phyloP scores from a whole-genome alignment of 2,329 filamentous ascomycete species.

The Colletotrichum gigasporum region DNA sequence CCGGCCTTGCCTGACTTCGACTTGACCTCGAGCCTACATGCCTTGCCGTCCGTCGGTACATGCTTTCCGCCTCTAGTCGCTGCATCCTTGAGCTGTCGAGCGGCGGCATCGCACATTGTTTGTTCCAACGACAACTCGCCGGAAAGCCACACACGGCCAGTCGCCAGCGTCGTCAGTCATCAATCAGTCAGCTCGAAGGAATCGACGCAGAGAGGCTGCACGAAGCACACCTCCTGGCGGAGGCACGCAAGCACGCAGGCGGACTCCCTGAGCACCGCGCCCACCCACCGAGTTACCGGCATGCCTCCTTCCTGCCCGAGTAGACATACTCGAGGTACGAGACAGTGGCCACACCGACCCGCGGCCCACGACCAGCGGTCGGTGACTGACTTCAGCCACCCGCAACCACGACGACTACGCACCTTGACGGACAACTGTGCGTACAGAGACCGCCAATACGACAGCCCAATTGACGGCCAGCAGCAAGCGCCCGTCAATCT shows the following conservation, averaged over 20 bases:
- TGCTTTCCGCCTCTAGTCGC: not conserved
- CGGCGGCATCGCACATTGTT: slow-evolving; percentile 17
- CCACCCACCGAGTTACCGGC: too few species aligned
- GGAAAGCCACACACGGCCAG: too few species aligned
- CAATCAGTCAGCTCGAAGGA: too few species aligned
- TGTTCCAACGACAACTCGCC: slow-evolving; percentile 26
- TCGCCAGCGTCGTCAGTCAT: too few species aligned
- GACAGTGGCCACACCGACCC: not conserved
- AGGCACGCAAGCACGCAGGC: too few species aligned
- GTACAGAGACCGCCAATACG: slow-evolving; percentile 4
- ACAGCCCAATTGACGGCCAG: not conserved
- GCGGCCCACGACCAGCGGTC: not conserved
- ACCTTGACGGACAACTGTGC: not conserved
- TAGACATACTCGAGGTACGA: not conserved
- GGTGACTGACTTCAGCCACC: slow-evolving; percentile 2
- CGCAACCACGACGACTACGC: not conserved
- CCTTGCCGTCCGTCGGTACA: not conserved
- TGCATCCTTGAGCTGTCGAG: slow-evolving; percentile 14
- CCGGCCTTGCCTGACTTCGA: slow-evolving; percentile 10
- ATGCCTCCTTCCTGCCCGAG: too few species aligned
- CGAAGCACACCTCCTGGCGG: too few species aligned
- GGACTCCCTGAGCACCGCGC: too few species aligned
- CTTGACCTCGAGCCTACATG: slow-evolving; percentile 17
- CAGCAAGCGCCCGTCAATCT: not conserved
- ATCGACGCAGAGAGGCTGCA: not conserved